Percentiles rank a stretch among this genome's conserved stretches.
Conservation (phyloP, 2,329 filamentous ascomycete species). For the Raffaelea deltoideospora region DNA sequence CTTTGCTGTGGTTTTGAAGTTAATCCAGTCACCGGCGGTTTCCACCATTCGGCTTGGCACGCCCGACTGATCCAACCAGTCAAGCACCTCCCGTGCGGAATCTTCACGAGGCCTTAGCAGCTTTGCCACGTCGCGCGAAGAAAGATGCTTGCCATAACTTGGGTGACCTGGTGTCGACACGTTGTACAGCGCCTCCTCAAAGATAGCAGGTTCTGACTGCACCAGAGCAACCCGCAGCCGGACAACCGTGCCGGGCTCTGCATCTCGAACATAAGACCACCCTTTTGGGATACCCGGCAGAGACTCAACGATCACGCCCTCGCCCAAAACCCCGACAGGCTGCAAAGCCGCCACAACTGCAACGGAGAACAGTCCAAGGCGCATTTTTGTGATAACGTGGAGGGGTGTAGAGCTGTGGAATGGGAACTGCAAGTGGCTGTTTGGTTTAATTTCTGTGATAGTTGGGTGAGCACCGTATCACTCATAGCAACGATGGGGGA, state of each 20-base stretch:
- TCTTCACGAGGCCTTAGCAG: conserved; percentile 28
- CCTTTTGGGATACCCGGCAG: conserved; percentile 6
- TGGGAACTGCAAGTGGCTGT: no score
- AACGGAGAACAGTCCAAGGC: background rate
- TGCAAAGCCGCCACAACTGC: background rate
- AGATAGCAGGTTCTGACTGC: conserved; percentile 9
- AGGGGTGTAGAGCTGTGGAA: no score
- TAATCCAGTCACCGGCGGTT: conserved; percentile 14
- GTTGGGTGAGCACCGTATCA: no score
- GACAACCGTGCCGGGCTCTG: conserved; percentile 3
- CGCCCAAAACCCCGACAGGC: background rate
- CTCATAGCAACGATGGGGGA: no score
- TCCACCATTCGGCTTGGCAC: conserved; percentile 18
- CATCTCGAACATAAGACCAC: conserved; percentile 7
- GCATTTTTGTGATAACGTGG: no score
- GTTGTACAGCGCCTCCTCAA: conserved; percentile 16
- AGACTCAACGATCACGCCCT: conserved; percentile 8
- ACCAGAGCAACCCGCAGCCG: conserved; percentile 10
- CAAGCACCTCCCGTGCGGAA: conserved; percentile 22
- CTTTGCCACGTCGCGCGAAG: conserved; percentile 29
- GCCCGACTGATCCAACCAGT: conserved; percentile 28
- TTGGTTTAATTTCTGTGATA: no score
- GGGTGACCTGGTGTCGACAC: conserved; percentile 29
- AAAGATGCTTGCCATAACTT: conserved; percentile 32
- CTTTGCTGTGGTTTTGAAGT: conserved; percentile 11